Percentiles rank a stretch among this genome's conserved stretches.
phyloP scores from a whole-genome alignment of 1,284 basidiomycete species.

The Sanghuangporus weigelae region DNA sequence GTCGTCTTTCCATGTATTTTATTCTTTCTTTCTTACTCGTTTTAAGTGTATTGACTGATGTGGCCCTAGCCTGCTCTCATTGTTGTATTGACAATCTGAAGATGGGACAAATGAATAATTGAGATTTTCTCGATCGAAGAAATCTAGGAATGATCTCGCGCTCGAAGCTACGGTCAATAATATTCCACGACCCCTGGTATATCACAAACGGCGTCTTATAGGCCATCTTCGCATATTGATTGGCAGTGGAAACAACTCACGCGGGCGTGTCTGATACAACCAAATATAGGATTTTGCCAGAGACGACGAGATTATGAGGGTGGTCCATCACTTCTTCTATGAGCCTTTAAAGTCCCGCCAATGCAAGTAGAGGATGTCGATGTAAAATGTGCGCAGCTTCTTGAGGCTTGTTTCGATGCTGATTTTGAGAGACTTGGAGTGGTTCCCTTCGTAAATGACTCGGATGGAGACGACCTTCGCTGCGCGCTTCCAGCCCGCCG shows the following conservation, averaged over 20 bases:
- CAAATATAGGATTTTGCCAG: conserved; percentile 35
- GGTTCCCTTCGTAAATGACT: conserved; percentile 31
- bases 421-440: conserved; percentile 23
- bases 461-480: conserved; percentile 18
- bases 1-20: background rate
- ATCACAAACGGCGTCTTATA: conserved; percentile 49
- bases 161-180: conserved; percentile 47
- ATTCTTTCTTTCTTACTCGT: background rate
- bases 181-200: conserved; percentile 52
- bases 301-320: conserved; percentile 31
- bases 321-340: conserved; percentile 33
- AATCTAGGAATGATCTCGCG: conserved; percentile 58
- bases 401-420: conserved; percentile 28
- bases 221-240: conserved; percentile 44
- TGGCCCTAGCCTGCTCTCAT: background rate
- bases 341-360: conserved; percentile 29
- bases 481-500: conserved; percentile 23
- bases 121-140: too few relatives aligned
- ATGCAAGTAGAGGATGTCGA: conserved; percentile 38
- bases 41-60: background rate
- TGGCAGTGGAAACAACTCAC: conserved; percentile 49
- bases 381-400: conserved; percentile 33
- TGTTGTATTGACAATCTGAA: too few relatives aligned
- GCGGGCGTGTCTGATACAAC: conserved; percentile 42
- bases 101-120: too few relatives aligned